A percentile compares a stretch with the other conserved stretches of the same genome.
These are phyloP conservation scores for Talaromyces verruculosus DNA, from an alignment of 2,329 filamentous ascomycete species.

Conservation along the genomic window DNA sequence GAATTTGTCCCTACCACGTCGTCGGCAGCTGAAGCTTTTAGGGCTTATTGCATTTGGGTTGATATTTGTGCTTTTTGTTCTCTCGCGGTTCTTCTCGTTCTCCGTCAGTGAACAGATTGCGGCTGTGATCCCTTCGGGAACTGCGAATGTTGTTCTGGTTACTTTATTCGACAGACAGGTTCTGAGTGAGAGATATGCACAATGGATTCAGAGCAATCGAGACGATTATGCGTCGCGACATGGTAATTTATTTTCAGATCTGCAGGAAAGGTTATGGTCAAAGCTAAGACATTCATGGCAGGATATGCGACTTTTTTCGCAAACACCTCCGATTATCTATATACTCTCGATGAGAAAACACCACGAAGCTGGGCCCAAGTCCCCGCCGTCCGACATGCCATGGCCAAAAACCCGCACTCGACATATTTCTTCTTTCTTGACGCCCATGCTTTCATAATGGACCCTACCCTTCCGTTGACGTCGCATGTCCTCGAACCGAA, in stretches of 20 bases:
- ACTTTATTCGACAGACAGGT: conserved; percentile 73
- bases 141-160: conserved; percentile 69
- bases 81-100: conserved; percentile 33
- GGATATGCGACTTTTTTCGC: conserved; percentile 86
- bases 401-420: conserved; percentile 73
- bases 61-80: conserved; percentile 34
- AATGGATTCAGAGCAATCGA: conserved; percentile 77
- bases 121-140: conserved; percentile 30
- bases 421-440: conserved; percentile 87
- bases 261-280: not conserved
- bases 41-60: conserved; percentile 52
- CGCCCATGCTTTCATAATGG: conserved; percentile 84
- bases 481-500: conserved; percentile 66
- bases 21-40: conserved; percentile 62
- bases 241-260: conserved; percentile 57
- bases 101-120: conserved; percentile 28
- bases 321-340: conserved; percentile 68
- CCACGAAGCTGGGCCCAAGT: conserved; percentile 62
- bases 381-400: conserved; percentile 83
- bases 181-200: conserved; percentile 66
- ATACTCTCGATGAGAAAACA: conserved; percentile 40
- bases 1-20: conserved; percentile 48
- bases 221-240: conserved; percentile 81
- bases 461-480: conserved; percentile 68
- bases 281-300: conserved; percentile 38